phyloP scores from a whole-genome alignment of 192 early-diverging fungal species.

The Gryganskiella cystojenkinii region DNA sequence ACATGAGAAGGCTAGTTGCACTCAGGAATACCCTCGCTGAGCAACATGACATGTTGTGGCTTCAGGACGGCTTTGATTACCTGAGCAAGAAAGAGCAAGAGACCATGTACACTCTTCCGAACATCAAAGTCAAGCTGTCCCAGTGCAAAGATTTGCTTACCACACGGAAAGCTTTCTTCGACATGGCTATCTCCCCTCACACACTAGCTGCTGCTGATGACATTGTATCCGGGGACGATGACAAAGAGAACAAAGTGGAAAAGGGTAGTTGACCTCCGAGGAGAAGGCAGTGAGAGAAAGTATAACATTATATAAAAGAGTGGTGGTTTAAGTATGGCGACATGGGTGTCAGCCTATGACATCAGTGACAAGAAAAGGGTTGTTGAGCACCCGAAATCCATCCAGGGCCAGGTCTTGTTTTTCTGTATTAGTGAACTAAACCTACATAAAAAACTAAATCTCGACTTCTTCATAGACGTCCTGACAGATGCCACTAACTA shows the following conservation, averaged over 20 bases:
- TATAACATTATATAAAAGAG: neutral
- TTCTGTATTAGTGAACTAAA: neutral
- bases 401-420: too few relatives aligned
- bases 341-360: conserved; percentile 7
- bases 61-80: conserved; percentile 17
- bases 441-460: neutral
- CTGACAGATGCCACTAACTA: neutral
- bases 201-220: conserved; percentile 3
- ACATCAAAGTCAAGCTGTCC: conserved; percentile 23
- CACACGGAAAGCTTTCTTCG: conserved; percentile 17
- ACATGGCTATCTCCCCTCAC: neutral
- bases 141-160: conserved; percentile 10
- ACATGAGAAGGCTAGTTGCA: conserved; percentile 10
- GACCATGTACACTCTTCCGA: conserved; percentile 15
- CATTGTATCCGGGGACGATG: conserved; percentile 4
- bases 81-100: conserved; percentile 6
- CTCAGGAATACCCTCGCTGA: conserved; percentile 3
- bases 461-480: neutral
- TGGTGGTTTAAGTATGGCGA: conserved; percentile 1
- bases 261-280: conserved; percentile 6
- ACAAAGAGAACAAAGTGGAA: conserved; percentile 5
- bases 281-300: conserved; percentile 13
- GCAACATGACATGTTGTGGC: conserved; percentile 7
- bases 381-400: conserved; percentile 1
- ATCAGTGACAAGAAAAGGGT: conserved; percentile 1